Percentiles rank a stretch among this genome's conserved stretches.
Evolutionary conservation across 169 alveolate species (phyloP).

Genomic region (Eimeria zaria): DNA sequence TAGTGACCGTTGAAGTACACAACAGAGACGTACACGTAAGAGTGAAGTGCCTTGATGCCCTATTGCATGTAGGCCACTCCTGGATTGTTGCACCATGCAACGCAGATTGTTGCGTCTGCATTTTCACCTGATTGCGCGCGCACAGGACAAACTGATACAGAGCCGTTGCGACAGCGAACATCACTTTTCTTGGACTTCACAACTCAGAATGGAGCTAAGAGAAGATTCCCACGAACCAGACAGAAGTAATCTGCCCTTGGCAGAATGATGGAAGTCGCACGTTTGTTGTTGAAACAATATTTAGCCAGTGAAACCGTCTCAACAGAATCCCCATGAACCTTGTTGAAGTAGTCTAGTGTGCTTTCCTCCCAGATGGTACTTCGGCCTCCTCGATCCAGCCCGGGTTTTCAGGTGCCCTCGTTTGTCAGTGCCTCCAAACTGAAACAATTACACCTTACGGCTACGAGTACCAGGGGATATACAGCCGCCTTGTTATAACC

Average conservation of each 20-base stretch:
- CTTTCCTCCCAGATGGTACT: neutral
- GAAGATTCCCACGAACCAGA: conserved; percentile 83
- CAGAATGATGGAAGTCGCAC: neutral
- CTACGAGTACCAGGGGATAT: conserved; percentile 98
- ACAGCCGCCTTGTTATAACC: conserved; percentile 98
- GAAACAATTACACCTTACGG: conserved; percentile 97
- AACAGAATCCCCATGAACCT: neutral
- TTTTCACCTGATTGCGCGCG: neutral
- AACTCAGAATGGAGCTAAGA: conserved; percentile 95
- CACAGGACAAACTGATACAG: conserved; percentile 91
- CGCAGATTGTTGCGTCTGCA: neutral
- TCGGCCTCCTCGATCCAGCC: conserved; percentile 34
- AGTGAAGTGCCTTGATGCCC: neutral
- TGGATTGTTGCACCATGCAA: neutral
- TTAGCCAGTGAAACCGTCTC: neutral
- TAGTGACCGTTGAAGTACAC: conserved; percentile 97
- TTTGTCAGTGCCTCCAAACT: conserved; percentile 95
- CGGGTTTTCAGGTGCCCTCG: conserved; percentile 86
- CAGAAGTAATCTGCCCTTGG: conserved; percentile 62
- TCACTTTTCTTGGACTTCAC: conserved; percentile 97
- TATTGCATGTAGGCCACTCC: neutral
- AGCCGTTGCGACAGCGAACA: conserved; percentile 92
- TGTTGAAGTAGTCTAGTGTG: neutral
- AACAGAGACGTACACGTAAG: conserved; percentile 93
- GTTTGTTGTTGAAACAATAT: neutral